Base-by-base conservation (phyloP, 805 yeast genomes). In the Kurtzmaniella cleridarum region DNA sequence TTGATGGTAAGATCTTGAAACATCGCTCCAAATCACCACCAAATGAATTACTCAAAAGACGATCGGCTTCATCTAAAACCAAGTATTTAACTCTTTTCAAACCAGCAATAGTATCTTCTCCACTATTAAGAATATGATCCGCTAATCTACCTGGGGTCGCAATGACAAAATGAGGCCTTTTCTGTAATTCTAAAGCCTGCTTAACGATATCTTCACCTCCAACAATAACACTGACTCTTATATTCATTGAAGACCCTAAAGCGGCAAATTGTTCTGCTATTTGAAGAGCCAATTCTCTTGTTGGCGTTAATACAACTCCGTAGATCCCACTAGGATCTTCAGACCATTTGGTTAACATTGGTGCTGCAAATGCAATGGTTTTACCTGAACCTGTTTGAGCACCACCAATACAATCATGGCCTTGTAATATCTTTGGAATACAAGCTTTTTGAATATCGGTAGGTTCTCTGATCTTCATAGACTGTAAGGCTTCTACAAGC, bases 311-410 rank as follows among this genome's bases (percentile, higher is more conserved):
- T 1, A 93, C 76, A 2, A 93, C 65, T 3, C 97, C 98, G 60
- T 72, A 93, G 29, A 93, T 84, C 1, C 97, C 98, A 59, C 76
- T 76, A 1, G 98, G 98, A 57, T 93, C 98, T 48, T 82, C 84
- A 0, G 97, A 85, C 96, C 98, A 93, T 54, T 83, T 74, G 1
- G 95, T 79, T 40, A 93, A 68, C 87, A 93, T 91, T 2, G 98
- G 98, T n/a, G 88, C 95, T 1, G 91, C 98, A 72, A 93, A 93
- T 1, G 98, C 96, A 16, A 93, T 80, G 1, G 98, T 93, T 58
- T 93, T 93, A 75, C 98, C 98, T 13, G 95, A 83, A 62, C 98
- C 98, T 0, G 98, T 93, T 59, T 85, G 85, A 26, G 98, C 98
- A 32, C 98, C 98, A 37, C 98, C 99, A 38, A 93, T 91, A 62